Conservation (phyloP, 2,329 filamentous ascomycete species). For the Sphaerulina populicola region DNA sequence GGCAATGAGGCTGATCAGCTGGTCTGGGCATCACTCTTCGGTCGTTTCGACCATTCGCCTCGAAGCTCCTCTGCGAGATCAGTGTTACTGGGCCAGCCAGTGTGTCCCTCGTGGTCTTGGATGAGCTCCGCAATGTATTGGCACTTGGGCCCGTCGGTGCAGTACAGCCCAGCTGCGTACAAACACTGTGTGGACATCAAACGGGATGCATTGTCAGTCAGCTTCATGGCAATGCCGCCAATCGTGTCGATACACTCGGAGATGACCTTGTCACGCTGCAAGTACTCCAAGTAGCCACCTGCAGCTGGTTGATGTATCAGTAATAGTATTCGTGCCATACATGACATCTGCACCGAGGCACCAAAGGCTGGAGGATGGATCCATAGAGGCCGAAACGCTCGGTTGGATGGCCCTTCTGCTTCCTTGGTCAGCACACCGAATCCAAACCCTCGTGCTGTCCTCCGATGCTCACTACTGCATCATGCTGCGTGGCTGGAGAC, state of each 20-base stretch:
- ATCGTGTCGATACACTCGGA: constrained; percentile 44
- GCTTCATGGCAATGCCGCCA: constrained; percentile 44
- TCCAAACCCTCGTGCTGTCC: neutral
- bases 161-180: constrained; percentile 38
- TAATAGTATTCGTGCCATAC: constrained; percentile 47
- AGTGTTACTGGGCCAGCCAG: constrained; percentile 37
- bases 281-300: constrained; percentile 44
- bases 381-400: constrained; percentile 45
- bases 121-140: constrained; percentile 36
- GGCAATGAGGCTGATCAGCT: too few species aligned
- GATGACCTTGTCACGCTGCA: constrained; percentile 39
- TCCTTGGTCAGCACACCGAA: neutral
- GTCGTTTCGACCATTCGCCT: constrained; percentile 20
- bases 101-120: constrained; percentile 33
- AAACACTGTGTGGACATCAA: constrained; percentile 41
- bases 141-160: constrained; percentile 34
- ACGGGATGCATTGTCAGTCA: constrained; percentile 37
- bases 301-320: constrained; percentile 46
- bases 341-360: constrained; percentile 46
- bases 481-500: neutral
- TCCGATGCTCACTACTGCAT: neutral
- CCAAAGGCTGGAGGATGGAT: constrained; percentile 42
- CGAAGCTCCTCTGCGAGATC: constrained; percentile 26
- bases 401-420: constrained; percentile 33
- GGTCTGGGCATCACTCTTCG: neutral